Evolutionary conservation across 2,329 filamentous ascomycete species (phyloP), one percentile per base, ranked within the genome.

Genomic region (Rhynchosporium secalis): DNA sequence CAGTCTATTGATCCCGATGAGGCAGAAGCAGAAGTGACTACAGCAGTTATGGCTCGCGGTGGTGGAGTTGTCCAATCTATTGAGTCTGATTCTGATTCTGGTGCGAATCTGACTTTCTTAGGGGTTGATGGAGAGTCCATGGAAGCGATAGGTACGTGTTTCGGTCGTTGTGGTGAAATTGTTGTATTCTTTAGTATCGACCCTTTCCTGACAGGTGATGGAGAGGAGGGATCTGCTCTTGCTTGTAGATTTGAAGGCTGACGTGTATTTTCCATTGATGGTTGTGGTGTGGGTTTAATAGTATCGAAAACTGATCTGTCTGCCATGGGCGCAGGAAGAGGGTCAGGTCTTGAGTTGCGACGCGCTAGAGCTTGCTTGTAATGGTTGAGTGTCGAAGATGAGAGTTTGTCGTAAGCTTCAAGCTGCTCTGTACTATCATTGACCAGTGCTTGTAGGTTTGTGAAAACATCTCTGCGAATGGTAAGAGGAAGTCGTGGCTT

Each of bases 341-440:
- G 8, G 28, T 54, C 36, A 8, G 33, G 28, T 40, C 3, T 54
- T 20, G 51, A 41, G 8, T 33, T 15, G 38, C 46, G 33, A 26
- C 60, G 52, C 8, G 54, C 10, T 1, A 43, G 36, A 9, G 52
- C 46, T 45, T 36, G n/a, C 38, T 56, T 45, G 31, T 61, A 61
- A 45, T 33, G 29, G 20, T 20, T 29, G 38, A 57, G 36, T 3
- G 47, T 51, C n/a, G 46, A 33, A 9, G 46, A 49, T n/a, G 52
- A 57, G 36, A 43, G 45, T 28, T 10, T 33, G 36, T 61, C 36
- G 54, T 57, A 61, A 28, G 54, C 38, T 49, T 61, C 52, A 28
- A 61, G 60, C 45, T 56, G 33, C 9, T 26, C 9, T 15, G 40
- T 56, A n/a, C 51, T 31, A 1, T 43, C 28, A 13, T 45, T 38